Evolutionary conservation across 148 eudicot species (phyloP), one percentile per base, ranked within the genome.

Genomic region (Persicaria tinctoria): DNA sequence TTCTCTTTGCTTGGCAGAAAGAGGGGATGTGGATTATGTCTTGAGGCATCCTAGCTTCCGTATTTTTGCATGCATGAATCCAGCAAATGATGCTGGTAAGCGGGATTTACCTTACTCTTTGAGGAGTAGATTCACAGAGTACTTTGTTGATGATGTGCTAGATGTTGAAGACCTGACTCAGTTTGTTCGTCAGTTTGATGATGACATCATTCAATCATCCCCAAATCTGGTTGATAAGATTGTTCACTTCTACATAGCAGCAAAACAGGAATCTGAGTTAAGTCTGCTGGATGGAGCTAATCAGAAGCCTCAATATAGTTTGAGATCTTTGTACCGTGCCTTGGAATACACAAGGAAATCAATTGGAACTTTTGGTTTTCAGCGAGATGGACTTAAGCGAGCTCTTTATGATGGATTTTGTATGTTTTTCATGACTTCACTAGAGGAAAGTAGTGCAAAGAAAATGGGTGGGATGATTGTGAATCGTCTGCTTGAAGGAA

Each of bases 21-120:
- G 92, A 84, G 99, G 99, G 70, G 94, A 90, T 77, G 80, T 89
- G 73, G 88, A 86, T 27, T 79, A 89, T 80, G 68, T 95, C 38
- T 71, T 74, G 54, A 87, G 97, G 79, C 87, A 95, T 83, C 83
- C 90, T 48, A 81, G 86, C 70, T 95, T 95, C 62, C 96, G 97
- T 32, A 76, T 95, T 79, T 95, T 95, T 87, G 99, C 97, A 56
- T 95, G 99, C 80, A 95, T 95, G 99, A 95, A 95, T 87, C 99
- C 99, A 68, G 99, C 99, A 72, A 95, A 93, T 77, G 97, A 95
- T 89, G 96, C 99, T 74, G 97, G 99, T 50, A 95, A 95, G 84
- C 88, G 99, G 75, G 97, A 95, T 80, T 83, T 95, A 79, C 94
- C 97, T 32, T 85, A 81, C 73, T 82, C 91, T 8, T 76, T 95